Base-by-base conservation (phyloP, 257 asterid genomes). In the Solanum sejunctum region DNA sequence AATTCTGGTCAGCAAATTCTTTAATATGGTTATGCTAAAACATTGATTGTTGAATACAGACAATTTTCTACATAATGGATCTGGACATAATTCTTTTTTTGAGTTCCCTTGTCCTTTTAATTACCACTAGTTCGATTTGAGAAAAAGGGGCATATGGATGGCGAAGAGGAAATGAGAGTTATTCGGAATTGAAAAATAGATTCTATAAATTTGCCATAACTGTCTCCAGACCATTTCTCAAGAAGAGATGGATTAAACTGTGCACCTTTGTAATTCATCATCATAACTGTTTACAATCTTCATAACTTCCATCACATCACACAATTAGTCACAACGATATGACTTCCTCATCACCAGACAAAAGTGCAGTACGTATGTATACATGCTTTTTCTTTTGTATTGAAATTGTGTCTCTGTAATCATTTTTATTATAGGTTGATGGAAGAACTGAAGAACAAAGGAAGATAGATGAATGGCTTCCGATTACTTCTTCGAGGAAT, bases 401-500 rank as follows among this genome's bases (percentile, higher is more conserved):
- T 49, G 13, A 12, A 49, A 49, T 11, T 0, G 54, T 55, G 2
- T 55, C 17, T 55, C 4, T 55, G 16, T 52, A 5, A 13, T 17
- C 1, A 56, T 17, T 1, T 7, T 54, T 16, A 55, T 45, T 8
- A n/a, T 57, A 87, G 92, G 82, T 12, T 64, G 89, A 86, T 12
- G 89, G 84, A 81, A 57, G 54, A 85, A 71, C 90, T 10, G 86
- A 81, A 17, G 86, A 86, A 81, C 69, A 91, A 63, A 85, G 13
- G 67, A 90, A 87, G 17, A 89, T 91, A 21, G 91, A 91, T 12
- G 91, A 85, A 17, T 91, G 93, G 93, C 90, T 89, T 78, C 92
- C 93, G 0, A 88, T 91, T 41, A 88, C 90, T 18, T 84, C 90
- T 18, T 85, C 91, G 10, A 88, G 93, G 71, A 89, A 85, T 1